phyloP scores from a whole-genome alignment of 257 asterid genomes.

The Dorcoceras hygrometricum region DNA sequence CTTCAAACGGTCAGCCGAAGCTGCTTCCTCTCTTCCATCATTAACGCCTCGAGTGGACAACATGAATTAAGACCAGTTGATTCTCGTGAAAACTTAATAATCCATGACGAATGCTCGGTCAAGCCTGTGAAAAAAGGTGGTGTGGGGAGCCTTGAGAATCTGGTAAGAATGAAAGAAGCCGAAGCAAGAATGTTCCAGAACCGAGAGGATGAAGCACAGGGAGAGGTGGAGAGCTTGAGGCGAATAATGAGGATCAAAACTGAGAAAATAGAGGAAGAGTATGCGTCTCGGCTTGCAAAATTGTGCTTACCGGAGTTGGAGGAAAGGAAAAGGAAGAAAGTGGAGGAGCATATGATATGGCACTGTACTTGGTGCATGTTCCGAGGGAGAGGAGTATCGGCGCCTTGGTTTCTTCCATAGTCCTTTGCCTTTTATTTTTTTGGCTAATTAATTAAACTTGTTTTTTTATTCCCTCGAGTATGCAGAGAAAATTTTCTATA shows the following conservation, averaged over 20 bases:
- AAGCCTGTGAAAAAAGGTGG: conserved; percentile 59
- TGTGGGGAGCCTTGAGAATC: conserved; percentile 51
- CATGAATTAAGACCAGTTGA: conserved; percentile 35
- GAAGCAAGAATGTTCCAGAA: conserved; percentile 87
- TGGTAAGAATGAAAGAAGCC: conserved; percentile 32
- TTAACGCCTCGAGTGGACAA: conserved; percentile 42
- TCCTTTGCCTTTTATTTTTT: too few relatives aligned
- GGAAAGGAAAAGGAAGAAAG: conserved; percentile 58
- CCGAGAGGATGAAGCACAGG: conserved; percentile 73
- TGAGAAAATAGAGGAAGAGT: conserved; percentile 64
- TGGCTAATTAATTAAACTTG: too few relatives aligned
- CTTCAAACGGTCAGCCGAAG: conserved; percentile 31
- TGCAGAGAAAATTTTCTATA: too few relatives aligned
- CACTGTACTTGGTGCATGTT: background rate
- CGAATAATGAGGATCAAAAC: conserved; percentile 51
- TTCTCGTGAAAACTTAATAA: conserved; percentile 34
- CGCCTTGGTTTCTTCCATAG: background rate
- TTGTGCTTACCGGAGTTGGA: conserved; percentile 64
- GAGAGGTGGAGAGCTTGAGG: conserved; percentile 61
- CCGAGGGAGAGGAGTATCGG: background rate
- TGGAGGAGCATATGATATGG: conserved; percentile 39
- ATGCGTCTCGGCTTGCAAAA: conserved; percentile 51
- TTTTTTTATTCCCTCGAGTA: too few relatives aligned
- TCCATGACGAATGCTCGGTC: conserved; percentile 89
- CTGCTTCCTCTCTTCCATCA: conserved; percentile 41